Conservation (phyloP, 176 grass and related monocot species). For the Secale cereale region DNA sequence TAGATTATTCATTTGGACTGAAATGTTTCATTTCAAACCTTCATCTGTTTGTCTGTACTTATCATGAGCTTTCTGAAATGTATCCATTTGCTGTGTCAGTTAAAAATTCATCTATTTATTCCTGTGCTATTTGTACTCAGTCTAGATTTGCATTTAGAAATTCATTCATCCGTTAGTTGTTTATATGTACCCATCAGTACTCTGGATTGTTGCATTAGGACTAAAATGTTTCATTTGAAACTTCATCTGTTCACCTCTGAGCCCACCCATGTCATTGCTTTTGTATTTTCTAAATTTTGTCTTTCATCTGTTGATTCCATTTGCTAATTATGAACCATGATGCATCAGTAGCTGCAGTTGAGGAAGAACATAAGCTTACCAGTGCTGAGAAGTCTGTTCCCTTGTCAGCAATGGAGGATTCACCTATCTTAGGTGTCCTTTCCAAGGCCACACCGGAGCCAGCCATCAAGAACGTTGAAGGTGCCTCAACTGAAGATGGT, state of each 20-base stretch:
- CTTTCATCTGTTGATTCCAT: not conserved
- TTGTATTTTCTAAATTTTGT: not conserved
- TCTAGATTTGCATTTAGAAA: not conserved
- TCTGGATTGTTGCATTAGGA: not conserved
- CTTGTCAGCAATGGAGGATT: slow-evolving; percentile 31
- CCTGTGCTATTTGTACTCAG: not conserved
- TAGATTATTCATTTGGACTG: not conserved
- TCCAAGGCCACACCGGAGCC: slow-evolving; percentile 24
- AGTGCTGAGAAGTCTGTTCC: slow-evolving; percentile 17
- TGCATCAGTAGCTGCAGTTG: slow-evolving; percentile 5
- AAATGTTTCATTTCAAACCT: not conserved
- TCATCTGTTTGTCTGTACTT: not conserved
- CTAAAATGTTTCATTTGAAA: not conserved
- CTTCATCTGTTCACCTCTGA: not conserved
- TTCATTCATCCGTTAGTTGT: too few relatives aligned
- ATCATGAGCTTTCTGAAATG: too few relatives aligned
- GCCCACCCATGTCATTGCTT: not conserved
- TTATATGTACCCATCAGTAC: not conserved
- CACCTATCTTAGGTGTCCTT: slow-evolving; percentile 52
- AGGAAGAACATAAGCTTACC: not conserved
- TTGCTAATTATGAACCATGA: slow-evolving; percentile 2
- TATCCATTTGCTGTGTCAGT: not conserved
- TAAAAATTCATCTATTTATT: not conserved
- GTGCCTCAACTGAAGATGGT: not conserved
- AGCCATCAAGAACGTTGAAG: slow-evolving; percentile 6